Evolutionary conservation across 208 protist genomes (phyloP), one percentile per base, ranked within the genome.

Genomic region (Leishmania major): DNA sequence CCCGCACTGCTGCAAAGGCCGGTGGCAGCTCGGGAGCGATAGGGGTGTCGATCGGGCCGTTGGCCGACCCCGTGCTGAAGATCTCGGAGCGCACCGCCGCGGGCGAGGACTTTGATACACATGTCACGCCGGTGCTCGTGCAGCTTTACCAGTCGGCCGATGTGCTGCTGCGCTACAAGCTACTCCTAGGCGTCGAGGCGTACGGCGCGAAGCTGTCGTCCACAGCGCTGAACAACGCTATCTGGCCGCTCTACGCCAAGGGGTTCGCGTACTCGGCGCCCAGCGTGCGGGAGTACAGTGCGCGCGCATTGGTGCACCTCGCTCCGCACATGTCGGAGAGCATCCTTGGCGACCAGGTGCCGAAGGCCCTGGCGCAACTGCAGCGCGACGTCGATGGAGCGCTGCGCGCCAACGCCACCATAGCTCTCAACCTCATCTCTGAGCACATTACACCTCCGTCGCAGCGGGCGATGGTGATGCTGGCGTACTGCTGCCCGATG

Each of bases 401-500:
- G 6, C 91, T 98, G 67, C 90, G 96, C 74, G 93, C 96, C 60
- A 98, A 98, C 83, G 94, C 96, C 22, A 96, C 94, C 11, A 95
- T 98, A 81, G 90, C 90, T 22, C 80, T 97, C 51, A 91, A 93
- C 72, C 78, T 94, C 25, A 86, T 98, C 31, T 81, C 89, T 8
- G 80, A 88, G 3, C 74, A 84, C 73, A 87, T 98, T 64, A 82
- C 59, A 19, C 88, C 91, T 13, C 74, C 78, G 2, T 81, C 80
- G 45, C 75, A 85, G 70, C 90, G 94, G 19, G 87, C 89, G 37
- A 77, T 64, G 47, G 85, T 95, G 3, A 79, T 98, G 45, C 77
- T 95, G 40, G 83, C 83, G 22, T 91, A 79, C 22, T 97, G 96
- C 81, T 82, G 87, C 31, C 86, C 95, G 31, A 95, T 95, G 90